Evolutionary conservation across 106 monocot genomes (phyloP), one percentile per base, ranked within the genome.

Genomic region (Posidonia australis): DNA sequence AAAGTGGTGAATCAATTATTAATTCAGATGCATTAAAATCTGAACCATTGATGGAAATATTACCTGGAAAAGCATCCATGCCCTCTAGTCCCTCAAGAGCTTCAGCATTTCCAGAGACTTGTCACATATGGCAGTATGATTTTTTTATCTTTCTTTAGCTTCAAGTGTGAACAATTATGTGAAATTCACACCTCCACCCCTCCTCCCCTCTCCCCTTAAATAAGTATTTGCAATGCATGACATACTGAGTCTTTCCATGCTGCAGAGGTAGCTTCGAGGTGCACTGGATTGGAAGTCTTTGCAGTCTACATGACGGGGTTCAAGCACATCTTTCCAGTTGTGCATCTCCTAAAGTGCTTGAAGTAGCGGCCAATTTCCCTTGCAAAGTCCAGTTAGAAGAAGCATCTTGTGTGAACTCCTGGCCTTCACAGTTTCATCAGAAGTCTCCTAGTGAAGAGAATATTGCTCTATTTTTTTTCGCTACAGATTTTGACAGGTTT

Each of bases 381-480:
- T 17, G 47, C 59, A 83, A 73, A 67, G 48, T 89, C 36, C 67
- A 73, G 27, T 60, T 94, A 73, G 89, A 81, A 48, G 89, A 86
- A 78, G 74, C 81, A 23, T 54, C 79, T 61, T 70, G 76, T 1
- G 31, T 18, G 41, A 72, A 66, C 13, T 72, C 66, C 10, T 89
- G 89, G 89, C 89, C 83, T 9, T 53, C 62, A 19, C 86, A 86
- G 53, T 89, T 82, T 77, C 61, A 69, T 9, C 67, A 60, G 48
- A 69, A 44, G 24, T 36, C 72, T 58, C 83, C 86, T 26, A 74
- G 63, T 21, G 89, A 86, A 72, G 78, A 83, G 24, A 81, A 93
- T 44, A 81, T 93, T 75, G 93, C 85, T 46, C 79, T 93, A 14
- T 93, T 77, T 68, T 93, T 93, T 77, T 93, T 93, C 63, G 93